phyloP scores from a whole-genome alignment of 768 basidiomycete genomes.

The Leccinum ochraceum region DNA sequence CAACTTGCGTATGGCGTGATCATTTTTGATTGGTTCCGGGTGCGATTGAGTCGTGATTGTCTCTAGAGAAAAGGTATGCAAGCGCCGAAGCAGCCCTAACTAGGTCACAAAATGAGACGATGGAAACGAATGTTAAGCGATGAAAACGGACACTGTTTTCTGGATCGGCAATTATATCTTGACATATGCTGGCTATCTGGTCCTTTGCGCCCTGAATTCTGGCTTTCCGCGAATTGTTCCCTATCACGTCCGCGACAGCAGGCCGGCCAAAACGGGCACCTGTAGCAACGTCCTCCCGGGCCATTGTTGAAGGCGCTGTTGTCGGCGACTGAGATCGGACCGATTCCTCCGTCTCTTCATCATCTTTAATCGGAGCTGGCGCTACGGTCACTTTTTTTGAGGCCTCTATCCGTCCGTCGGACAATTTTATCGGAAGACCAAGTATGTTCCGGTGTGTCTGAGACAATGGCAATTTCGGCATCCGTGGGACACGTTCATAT shows the following conservation, averaged over 20 bases:
- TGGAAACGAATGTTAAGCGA: not conserved
- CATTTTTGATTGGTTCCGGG: constrained; percentile 73
- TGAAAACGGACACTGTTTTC: constrained; percentile 80
- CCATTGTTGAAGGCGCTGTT: constrained; percentile 32
- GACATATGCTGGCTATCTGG: constrained; percentile 91
- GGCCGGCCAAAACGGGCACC: constrained; percentile 87
- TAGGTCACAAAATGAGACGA: constrained; percentile 36
- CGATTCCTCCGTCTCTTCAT: constrained; percentile 38
- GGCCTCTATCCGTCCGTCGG: constrained; percentile 73
- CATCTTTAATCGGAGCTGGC: constrained; percentile 22
- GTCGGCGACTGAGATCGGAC: constrained; percentile 33
- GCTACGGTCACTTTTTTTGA: constrained; percentile 40
- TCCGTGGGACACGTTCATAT: constrained; percentile 67
- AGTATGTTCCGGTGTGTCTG: constrained; percentile 53
- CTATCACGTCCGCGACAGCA: constrained; percentile 72
- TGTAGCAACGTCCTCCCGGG: constrained; percentile 68
- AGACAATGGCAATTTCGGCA: constrained; percentile 44
- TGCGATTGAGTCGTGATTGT: constrained; percentile 70
- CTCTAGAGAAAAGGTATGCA: constrained; percentile 86
- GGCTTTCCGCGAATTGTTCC: constrained; percentile 61
- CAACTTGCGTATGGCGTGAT: constrained; percentile 80
- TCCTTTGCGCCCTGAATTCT: constrained; percentile 83
- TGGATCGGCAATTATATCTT: constrained; percentile 92
- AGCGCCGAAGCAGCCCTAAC: constrained; percentile 85
- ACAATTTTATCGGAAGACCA: constrained; percentile 84